These are phyloP conservation scores for Luvunga scandens DNA, from an alignment of 345 rosid genomes.

Conservation along the genomic window DNA sequence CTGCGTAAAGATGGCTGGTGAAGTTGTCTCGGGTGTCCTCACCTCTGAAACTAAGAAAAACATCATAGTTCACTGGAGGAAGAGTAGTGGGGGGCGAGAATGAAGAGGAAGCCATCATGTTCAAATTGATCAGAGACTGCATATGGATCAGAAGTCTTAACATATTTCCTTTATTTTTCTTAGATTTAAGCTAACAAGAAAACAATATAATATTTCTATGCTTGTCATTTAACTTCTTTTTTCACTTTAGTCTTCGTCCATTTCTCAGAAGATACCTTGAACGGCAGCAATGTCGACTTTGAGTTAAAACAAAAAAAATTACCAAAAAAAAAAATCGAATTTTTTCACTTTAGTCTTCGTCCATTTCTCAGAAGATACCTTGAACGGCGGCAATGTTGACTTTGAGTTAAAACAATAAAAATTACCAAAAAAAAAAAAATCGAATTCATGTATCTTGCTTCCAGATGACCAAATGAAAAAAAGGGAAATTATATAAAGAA, in stretches of 20 bases:
- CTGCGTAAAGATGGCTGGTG: background rate
- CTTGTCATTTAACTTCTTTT: background rate
- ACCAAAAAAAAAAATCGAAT: too few relatives aligned
- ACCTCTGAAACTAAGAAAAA: conserved; percentile 11
- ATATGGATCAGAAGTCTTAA: too few relatives aligned
- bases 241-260: background rate
- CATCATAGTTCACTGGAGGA: background rate
- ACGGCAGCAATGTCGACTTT: background rate
- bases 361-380: background rate
- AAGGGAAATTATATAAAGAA: too few relatives aligned
- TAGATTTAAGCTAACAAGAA: background rate
- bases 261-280: background rate
- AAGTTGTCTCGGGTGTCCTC: background rate
- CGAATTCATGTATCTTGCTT: background rate
- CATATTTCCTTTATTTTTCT: background rate
- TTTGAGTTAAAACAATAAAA: background rate
- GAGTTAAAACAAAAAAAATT: too few relatives aligned
- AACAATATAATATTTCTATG: background rate
- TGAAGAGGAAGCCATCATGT: background rate
- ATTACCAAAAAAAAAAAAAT: too few relatives aligned
- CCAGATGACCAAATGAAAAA: background rate
- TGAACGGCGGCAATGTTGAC: background rate
- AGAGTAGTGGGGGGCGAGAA: background rate
- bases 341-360: too few relatives aligned
- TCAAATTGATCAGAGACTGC: background rate